Evolutionary conservation across 805 yeast species (phyloP), one percentile per base, ranked within the genome.

Genomic region (Starmera pachycereana): DNA sequence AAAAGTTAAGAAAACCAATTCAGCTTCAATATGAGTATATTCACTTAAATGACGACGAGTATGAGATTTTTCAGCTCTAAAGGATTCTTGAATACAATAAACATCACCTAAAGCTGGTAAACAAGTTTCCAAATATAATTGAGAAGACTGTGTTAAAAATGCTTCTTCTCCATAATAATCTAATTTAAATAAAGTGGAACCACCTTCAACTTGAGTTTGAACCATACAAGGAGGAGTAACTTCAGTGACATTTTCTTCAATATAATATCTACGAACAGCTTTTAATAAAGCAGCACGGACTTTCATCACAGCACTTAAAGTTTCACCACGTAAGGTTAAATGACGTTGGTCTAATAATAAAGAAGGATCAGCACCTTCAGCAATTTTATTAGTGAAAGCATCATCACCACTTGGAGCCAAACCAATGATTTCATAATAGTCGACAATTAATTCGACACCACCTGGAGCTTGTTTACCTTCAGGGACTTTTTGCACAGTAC

Each of bases 181-280:
- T 69, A 92, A 70, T 56, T 81, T 78, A 72, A 92, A 92, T 58
- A 92, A 71, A 13, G 98, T 92, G 32, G 97, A 84, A 40, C 99
- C 99, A 61, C 99, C 98, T 69, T 92, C 99, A 44, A 92, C 99
- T 71, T 92, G 97, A 32, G 96, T 89, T 69, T 92, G 98, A 41
- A 92, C 99, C 97, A 92, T 92, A 67, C 97, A 89, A 57, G 99
- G 99, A 36, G 98, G 97, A 32, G 97, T 92, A 44, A 94, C 96
- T 71, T 92, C 99, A 29, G 77, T 66, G 39, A 89, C 57, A 29
- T 76, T 73, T 66, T 81, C 86, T 56, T 86, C 92, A 19, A 60
- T 68, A 59, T 74, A 90, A 43, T 82, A 82, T 50, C 77, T 72
- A 68, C 99, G 79, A 51, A 92, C 63, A 32, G 92, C 65, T 39